Evolutionary conservation across 805 yeast genomes (phyloP).

Genomic region (Schwanniomyces sp.): DNA sequence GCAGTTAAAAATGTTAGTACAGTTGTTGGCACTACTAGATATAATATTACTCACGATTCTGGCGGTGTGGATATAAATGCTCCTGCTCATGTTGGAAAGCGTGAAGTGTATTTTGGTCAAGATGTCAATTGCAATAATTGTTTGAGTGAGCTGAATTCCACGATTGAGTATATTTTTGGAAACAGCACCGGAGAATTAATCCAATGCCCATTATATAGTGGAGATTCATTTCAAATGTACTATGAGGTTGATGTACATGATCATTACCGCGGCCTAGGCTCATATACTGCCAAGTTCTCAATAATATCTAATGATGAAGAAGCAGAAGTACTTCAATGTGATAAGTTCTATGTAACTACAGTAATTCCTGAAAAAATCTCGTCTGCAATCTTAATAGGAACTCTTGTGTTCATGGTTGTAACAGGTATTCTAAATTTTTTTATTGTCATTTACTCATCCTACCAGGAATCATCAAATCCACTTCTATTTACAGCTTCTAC

Average conservation of each 20-base stretch:
- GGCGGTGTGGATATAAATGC: not conserved
- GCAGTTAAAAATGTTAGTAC: conserved; percentile 36
- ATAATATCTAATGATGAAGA: conserved; percentile 39
- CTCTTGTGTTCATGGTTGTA: conserved; percentile 37
- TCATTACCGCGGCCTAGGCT: conserved; percentile 43
- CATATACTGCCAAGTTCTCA: conserved; percentile 43
- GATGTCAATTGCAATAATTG: not conserved
- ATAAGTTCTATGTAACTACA: conserved; percentile 50
- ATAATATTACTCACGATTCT: not conserved
- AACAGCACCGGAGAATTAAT: conserved; percentile 26
- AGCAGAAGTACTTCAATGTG: conserved; percentile 47
- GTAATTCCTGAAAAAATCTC: conserved; percentile 30
- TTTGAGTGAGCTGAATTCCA: conserved; percentile 9
- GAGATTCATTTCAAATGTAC: conserved; percentile 36
- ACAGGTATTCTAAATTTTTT: conserved; percentile 42
- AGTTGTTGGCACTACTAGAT: conserved; percentile 27
- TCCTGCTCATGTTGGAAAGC: not conserved
- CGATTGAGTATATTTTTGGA: conserved; percentile 18
- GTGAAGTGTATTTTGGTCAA: not conserved
- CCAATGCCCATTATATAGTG: conserved; percentile 37
- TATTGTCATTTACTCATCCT: conserved; percentile 50
- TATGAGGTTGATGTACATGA: conserved; percentile 40
- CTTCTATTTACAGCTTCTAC: conserved; percentile 54
- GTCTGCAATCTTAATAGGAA: conserved; percentile 34
- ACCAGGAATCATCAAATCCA: conserved; percentile 57